These are phyloP conservation scores for Capsicum baccatum DNA, from an alignment of 257 asterid genomes.

Conservation along the genomic window DNA sequence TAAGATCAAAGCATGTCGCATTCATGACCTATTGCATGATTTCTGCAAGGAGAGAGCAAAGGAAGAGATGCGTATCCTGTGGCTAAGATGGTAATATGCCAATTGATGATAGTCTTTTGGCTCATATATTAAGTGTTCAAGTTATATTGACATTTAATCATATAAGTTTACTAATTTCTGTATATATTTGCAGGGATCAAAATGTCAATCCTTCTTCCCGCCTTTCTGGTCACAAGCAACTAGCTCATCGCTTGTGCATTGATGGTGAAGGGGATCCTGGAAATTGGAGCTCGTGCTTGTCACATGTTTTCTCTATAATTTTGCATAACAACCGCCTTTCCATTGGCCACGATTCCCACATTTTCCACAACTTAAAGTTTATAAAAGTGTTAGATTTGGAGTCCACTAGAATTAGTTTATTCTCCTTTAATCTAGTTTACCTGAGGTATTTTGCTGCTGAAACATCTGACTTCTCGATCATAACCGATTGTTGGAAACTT, in stretches of 20 bases:
- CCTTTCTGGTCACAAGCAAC: not conserved
- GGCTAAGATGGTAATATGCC: not conserved
- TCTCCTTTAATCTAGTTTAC: not conserved
- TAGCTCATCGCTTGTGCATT: not conserved
- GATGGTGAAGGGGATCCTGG: not conserved
- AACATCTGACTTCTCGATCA: not conserved
- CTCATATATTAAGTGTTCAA: not conserved
- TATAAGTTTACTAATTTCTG: not conserved
- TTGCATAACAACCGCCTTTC: not conserved
- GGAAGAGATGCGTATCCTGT: not conserved
- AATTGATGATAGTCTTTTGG: not conserved
- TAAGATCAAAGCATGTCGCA: not conserved
- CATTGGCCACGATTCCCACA: not conserved
- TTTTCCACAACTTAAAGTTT: not conserved
- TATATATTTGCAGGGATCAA: not conserved
- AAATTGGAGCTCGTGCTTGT: not conserved
- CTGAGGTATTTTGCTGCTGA: slow-evolving; percentile 32
- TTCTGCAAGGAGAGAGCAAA: not conserved
- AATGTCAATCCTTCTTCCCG: not conserved
- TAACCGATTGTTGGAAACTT: not conserved
- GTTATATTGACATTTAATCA: not conserved
- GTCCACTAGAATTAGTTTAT: not conserved
- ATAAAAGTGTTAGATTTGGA: too few species aligned
- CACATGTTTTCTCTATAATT: not conserved
- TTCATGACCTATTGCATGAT: not conserved